phyloP scores from a whole-genome alignment of 2,329 filamentous ascomycete genomes.

The Fusarium devonianum region DNA sequence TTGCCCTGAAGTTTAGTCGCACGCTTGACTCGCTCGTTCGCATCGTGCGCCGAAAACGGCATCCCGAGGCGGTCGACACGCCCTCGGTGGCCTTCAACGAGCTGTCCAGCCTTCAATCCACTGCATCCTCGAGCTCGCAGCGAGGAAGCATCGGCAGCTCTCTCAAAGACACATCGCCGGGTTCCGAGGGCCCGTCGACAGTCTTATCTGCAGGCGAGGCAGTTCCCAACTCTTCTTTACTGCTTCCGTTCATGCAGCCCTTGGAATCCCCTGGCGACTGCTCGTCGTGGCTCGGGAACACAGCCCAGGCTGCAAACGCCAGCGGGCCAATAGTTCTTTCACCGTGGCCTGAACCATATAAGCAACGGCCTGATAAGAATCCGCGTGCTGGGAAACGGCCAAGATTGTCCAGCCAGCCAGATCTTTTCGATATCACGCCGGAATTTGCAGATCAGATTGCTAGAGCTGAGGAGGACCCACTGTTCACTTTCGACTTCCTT shows the following conservation, averaged over 20 bases:
- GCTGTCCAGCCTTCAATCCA: constrained; percentile 34
- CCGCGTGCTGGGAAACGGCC: constrained; percentile 30
- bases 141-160: constrained; percentile 27
- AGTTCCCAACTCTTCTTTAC: constrained; percentile 20
- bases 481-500: constrained; percentile 39
- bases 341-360: constrained; percentile 34
- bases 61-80: constrained; percentile 17
- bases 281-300: constrained; percentile 23
- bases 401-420: constrained; percentile 31
- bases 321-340: constrained; percentile 3
- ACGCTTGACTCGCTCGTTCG: constrained; percentile 25
- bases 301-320: constrained; percentile 1
- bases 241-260: constrained; percentile 32
- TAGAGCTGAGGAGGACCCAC: constrained; percentile 32
- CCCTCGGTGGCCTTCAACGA: constrained; percentile 38
- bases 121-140: constrained; percentile 33
- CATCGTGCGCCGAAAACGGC: constrained; percentile 31
- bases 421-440: constrained; percentile 34
- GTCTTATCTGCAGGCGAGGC: constrained; percentile 22
- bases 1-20: constrained; percentile 31
- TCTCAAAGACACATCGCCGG: constrained; percentile 35
- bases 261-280: constrained; percentile 21
- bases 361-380: constrained; percentile 27
- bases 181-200: constrained; percentile 25
- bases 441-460: constrained; percentile 30